Evolutionary conservation across 2,329 filamentous ascomycete genomes (phyloP), one percentile per base, ranked within the genome.

Genomic region (Pestalotiopsis sp.): DNA sequence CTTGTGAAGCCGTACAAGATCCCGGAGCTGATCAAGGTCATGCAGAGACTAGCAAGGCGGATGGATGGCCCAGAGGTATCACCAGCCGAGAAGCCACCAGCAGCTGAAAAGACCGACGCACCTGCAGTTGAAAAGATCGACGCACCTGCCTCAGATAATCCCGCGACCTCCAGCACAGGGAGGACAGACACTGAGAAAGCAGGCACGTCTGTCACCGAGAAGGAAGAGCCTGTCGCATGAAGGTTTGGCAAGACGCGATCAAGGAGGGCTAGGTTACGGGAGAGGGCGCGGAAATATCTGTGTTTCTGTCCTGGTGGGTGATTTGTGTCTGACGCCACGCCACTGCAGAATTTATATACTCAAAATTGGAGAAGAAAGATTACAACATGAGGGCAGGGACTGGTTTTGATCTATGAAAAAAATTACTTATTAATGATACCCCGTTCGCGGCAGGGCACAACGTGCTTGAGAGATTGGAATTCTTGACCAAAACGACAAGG

Each of bases 1-100:
- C 85, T 94, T 20, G 87, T 90, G n/a, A 93, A 93, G 79, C 91
- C 91, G 9, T 93, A 92, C 75, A 83, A 87, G 41, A 90, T 91
- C 74, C 83, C 85, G 4, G 89, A 91, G 71, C 76, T 92, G 56
- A 81, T 67, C 65, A 67, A 67, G 27, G 56, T 67, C 17, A 67
- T 67, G 65, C 65, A 67, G 36, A 59, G n/a, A 56, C 25, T 60
- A 14, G 65, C 56, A 4, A 59, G 36, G 39, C 65, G 65, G 13
- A n/a, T 67, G 56, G 31, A 62, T 31, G 20, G n/a, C 9, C 59
- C 27, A 12, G 13, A 62, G 31, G n/a, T 27, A 17, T 62, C 59
- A 17, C 59, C 27, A 3, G 17, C 7, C 17, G 59, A 59, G 17
- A 59, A 27, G 11, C 11, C 57, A 12, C 20, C n/a, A 1, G 17